Base-by-base conservation (phyloP, 495 filamentous ascomycete species). In the Choiromyces venosus region DNA sequence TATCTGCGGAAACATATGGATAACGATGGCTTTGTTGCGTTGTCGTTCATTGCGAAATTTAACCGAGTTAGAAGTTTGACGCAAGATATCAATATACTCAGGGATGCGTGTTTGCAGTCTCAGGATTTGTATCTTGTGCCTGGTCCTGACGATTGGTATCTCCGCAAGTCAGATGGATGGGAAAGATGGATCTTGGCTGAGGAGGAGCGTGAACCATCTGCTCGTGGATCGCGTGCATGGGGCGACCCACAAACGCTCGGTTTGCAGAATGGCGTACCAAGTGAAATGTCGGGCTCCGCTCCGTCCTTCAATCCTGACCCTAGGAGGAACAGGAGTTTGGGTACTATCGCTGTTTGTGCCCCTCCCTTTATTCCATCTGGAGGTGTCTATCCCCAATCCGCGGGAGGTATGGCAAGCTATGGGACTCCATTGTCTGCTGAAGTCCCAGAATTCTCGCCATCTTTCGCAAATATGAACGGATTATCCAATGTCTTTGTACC, bases 1-100 rank as follows among this genome's bases (percentile, higher is more conserved):
- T 98, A 89, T 83, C 87, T 99, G 38, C 89, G 95, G 39, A 89
- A 88, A 74, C 90, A 93, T 69, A 97, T 99, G 96, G 94, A 99
- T 80, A 91, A 89, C 3, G 90, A 97, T 82, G 95, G 95, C 12
- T 99, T 91, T 81, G 93, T 97, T n/a, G 88, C 87, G 69, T 82
- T 99, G 70, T 82, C 82, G 37, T 85, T 96, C 64, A 89, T 99
- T 73, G 90, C 92, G 12, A 85, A 83, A 56, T 99, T 99, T 85
- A 92, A 92, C 79, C 89, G 94, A 67, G 90, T 99, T 80, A 91
- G 89, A 83, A 83, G 87, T 19, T 82, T 97, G 37, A 92, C 91
- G 8, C 86, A 89, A 68, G 90, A 95, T 72, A 83, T 88, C 56
- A 89, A 93, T 44, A 77, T 94, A 29, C 83, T 99, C 65, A 91